Evolutionary conservation across 306 rosid genomes (phyloP).

Genomic region (Lathyrus oleraceus): DNA sequence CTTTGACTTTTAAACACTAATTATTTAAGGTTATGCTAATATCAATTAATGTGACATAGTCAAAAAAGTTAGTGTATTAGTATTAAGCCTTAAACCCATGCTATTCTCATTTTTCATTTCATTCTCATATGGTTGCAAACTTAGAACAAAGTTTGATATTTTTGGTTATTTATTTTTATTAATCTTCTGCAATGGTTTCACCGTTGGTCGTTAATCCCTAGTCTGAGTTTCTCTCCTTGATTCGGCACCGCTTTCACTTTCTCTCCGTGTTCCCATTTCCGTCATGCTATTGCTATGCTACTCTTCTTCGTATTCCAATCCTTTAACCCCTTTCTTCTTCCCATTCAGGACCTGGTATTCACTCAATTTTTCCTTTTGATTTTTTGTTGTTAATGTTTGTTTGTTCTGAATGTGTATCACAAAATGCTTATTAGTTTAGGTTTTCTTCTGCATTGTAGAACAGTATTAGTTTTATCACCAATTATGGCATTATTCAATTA

Average conservation of each 20-base stretch:
- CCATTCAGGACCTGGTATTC: neutral
- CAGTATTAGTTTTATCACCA: neutral
- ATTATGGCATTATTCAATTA: no score
- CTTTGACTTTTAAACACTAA: neutral
- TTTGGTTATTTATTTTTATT: neutral
- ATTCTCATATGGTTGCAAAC: conserved; percentile 1
- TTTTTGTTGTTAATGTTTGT: neutral
- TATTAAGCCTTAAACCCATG: neutral
- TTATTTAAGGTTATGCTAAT: neutral
- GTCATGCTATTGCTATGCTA: neutral
- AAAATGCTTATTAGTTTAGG: conserved; percentile 1
- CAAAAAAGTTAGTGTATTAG: neutral
- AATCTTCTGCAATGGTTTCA: neutral
- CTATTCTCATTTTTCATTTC: neutral
- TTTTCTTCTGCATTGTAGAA: neutral
- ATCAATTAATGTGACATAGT: neutral
- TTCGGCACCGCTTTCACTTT: conserved; percentile 8
- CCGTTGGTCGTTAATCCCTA: conserved; percentile 20
- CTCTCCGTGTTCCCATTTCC: neutral
- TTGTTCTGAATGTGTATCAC: neutral
- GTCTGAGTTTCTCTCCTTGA: neutral
- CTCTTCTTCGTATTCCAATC: conserved; percentile 13
- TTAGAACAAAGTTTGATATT: conserved; percentile 12
- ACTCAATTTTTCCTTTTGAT: neutral
- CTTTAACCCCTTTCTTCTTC: conserved; percentile 5